Base-by-base conservation (phyloP, 1,139 yeast genomes). In the Meyerozyma carpophila region DNA sequence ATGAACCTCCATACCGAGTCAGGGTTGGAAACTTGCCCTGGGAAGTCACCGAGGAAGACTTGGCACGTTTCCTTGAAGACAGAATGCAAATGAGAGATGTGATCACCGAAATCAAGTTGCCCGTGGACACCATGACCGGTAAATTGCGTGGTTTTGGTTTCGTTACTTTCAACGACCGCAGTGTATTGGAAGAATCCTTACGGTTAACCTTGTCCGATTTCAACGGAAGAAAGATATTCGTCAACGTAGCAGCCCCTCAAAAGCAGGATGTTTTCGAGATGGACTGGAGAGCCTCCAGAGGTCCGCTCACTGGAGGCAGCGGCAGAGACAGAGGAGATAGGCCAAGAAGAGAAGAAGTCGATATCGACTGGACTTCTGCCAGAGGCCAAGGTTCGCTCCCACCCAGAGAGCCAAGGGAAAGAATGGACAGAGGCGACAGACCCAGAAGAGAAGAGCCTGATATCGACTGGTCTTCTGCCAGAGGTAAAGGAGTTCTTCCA, bases 211-310 rank as follows among this genome's bases (percentile, higher is more conserved):
- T 80, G 55, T 64, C 81, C 45, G 82, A 78, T 50, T 73, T 88
- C 57, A 77, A 77, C 47, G 94, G 90, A 44, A 83, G 96, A 69
- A 81, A 81, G 56, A 79, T 89, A 50, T 87, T 81, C 53, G 88
- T 94, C 45, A 80, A 82, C 53, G 98, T 93, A 46, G 97, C 98
- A 42, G 96, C 95, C 47, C 95, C 95, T 49, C 83, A 79, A 55
- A 81, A 73, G 55, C 75, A 68, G 43, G 77, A 73, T 40, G 69
- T 63, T 20, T 68, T 70, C 44, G 77, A 72, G 44, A 63, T 70
- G 53, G 76, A 70, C 59, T 72, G 77, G 77, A 66, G 70, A 58
- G 57, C 67, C 13, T 57, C 65, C 44, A 65, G 81, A 31, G 37
- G 37, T 5, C 37, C 37, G 5, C 25, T 21, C 13, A 11, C 14